A percentile compares a stretch with the other conserved stretches of the same genome.
Evolutionary conservation across 345 rosid genomes (phyloP).

Genomic region (Acer campestre): DNA sequence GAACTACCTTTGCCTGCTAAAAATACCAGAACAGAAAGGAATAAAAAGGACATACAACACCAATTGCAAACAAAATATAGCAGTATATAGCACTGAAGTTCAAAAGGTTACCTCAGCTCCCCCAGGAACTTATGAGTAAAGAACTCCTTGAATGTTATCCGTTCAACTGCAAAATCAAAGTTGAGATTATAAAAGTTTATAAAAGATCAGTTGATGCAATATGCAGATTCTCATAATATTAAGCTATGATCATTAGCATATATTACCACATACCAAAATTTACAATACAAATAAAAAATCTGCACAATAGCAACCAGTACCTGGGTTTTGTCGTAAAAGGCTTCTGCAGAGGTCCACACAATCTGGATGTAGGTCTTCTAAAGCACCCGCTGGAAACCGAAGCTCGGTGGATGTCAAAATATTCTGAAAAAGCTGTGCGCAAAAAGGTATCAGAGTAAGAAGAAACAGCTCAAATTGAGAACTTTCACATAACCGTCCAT

Average conservation of each 20-base stretch:
- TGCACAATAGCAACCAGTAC: constrained; percentile 32
- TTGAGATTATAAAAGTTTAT: background rate
- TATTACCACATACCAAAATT: background rate
- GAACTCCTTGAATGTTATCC: constrained; percentile 71
- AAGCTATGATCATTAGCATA: background rate
- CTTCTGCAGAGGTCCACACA: constrained; percentile 76
- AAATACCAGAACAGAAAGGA: constrained; percentile 2
- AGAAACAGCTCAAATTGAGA: constrained; percentile 12
- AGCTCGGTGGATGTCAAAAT: constrained; percentile 70
- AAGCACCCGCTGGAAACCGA: constrained; percentile 61
- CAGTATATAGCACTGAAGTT: background rate
- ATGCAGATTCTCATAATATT: constrained; percentile 3
- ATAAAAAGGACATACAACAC: background rate
- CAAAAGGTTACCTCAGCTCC: constrained; percentile 53
- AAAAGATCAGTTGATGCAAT: constrained; percentile 1
- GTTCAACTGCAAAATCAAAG: constrained; percentile 56
- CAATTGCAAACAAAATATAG: constrained; percentile 7
- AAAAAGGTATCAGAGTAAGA: constrained; percentile 26
- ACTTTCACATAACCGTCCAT: background rate
- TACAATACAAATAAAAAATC: background rate
- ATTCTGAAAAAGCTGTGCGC: constrained; percentile 70
- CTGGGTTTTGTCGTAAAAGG: constrained; percentile 68
- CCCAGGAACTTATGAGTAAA: constrained; percentile 66
- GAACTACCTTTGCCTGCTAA: constrained; percentile 1
- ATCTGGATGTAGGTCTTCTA: constrained; percentile 63